A percentile compares a stretch with the other conserved stretches of the same genome.
Evolutionary conservation across 176 grass and related monocot species (phyloP).

Genomic region (Oryza meyeriana): DNA sequence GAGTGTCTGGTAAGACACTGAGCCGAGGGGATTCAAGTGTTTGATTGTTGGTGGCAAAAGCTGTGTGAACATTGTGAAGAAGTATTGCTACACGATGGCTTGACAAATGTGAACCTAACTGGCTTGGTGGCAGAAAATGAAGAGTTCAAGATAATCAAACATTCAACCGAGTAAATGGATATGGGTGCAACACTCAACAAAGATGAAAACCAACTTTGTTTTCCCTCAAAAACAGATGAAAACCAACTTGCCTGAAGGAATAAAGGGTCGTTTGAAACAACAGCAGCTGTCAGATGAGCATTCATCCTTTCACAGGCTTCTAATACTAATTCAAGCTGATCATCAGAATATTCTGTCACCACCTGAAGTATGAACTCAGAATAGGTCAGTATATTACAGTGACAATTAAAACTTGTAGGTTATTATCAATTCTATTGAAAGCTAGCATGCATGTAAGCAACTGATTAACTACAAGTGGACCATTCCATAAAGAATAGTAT

Average conservation of each 20-base stretch:
- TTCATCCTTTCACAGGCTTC: conserved; percentile 88
- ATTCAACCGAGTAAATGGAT: background rate
- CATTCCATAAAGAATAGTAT: no score
- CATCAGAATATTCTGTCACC: conserved; percentile 71
- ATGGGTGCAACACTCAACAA: background rate
- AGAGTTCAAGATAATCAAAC: background rate
- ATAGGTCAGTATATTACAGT: background rate
- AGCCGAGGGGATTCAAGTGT: background rate
- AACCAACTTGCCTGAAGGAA: conserved; percentile 75
- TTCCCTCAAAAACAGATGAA: background rate
- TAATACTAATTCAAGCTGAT: conserved; percentile 71
- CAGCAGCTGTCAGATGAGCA: conserved; percentile 86
- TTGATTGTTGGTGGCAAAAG: background rate
- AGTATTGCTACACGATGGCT: background rate
- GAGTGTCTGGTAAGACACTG: background rate
- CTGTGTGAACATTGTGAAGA: background rate
- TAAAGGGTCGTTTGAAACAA: conserved; percentile 87
- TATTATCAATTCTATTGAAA: background rate
- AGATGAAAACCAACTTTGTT: conserved; percentile 32
- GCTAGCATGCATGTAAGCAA: background rate
- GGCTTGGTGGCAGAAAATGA: background rate
- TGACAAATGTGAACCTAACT: background rate
- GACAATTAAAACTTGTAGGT: background rate
- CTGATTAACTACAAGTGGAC: background rate
- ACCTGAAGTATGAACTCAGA: conserved; percentile 42